Evolutionary conservation across 2,329 filamentous ascomycete species (phyloP).

Genomic region (Clonostachys byssicola): DNA sequence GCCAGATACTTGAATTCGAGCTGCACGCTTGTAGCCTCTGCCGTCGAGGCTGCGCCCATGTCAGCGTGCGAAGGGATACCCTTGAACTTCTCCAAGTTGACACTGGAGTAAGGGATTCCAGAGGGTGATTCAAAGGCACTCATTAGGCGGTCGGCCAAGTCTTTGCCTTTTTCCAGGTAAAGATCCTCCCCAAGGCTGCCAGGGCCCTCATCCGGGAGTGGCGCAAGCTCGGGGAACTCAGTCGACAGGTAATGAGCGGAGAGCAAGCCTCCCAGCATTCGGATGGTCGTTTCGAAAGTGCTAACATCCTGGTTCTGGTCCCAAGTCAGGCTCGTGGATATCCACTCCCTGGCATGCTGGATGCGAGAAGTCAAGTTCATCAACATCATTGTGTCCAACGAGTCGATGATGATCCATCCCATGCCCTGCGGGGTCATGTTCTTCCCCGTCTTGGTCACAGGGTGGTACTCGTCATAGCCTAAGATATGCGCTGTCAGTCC

Average conservation of each 20-base stretch:
- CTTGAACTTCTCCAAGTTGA: constrained; percentile 75
- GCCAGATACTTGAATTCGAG: constrained; percentile 97
- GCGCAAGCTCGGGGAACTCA: constrained; percentile 73
- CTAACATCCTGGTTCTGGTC: constrained; percentile 94
- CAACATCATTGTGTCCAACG: constrained; percentile 92
- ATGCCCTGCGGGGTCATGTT: constrained; percentile 87
- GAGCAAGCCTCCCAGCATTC: constrained; percentile 90
- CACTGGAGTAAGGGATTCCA: constrained; percentile 84
- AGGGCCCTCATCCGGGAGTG: constrained; percentile 65
- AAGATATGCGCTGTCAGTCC: constrained; percentile 4
- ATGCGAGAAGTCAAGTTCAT: constrained; percentile 94
- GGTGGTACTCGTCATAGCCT: constrained; percentile 85
- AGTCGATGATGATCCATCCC: constrained; percentile 97
- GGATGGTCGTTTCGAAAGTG: constrained; percentile 96
- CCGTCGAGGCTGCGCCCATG: constrained; percentile 85
- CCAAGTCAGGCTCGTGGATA: constrained; percentile 75
- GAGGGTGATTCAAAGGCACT: constrained; percentile 84
- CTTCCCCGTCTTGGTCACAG: constrained; percentile 70
- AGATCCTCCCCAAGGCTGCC: constrained; percentile 79
- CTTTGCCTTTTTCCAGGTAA: constrained; percentile 93
- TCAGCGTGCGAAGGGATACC: constrained; percentile 82
- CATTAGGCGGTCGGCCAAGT: constrained; percentile 82
- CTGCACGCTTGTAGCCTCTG: constrained; percentile 88
- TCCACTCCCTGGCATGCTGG: constrained; percentile 82
- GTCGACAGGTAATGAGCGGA: constrained; percentile 94